A percentile compares a stretch with the other conserved stretches of the same genome.
phyloP scores from a whole-genome alignment of 768 basidiomycete genomes.

The Pleurotus citrinopileatus region DNA sequence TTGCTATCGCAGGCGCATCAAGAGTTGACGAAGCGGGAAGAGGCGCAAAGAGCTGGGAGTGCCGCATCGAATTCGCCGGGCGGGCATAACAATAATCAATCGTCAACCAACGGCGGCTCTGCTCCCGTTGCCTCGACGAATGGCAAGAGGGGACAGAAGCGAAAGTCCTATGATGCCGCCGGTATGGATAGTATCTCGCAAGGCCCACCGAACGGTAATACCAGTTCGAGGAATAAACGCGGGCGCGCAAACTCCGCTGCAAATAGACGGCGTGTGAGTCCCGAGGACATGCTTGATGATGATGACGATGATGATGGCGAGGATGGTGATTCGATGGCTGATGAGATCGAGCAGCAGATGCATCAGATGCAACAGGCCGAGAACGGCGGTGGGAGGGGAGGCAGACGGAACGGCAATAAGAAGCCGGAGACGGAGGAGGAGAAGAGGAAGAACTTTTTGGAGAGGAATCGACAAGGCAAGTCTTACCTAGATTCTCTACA shows the following conservation, averaged over 20 bases:
- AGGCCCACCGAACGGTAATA: slow-evolving; percentile 20
- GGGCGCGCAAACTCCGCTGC: slow-evolving; percentile 28
- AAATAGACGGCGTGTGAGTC: slow-evolving; percentile 29
- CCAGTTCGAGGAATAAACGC: slow-evolving; percentile 33
- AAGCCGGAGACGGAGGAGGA: slow-evolving; percentile 98
- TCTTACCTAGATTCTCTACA: neutral
- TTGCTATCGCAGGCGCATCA: slow-evolving; percentile 94
- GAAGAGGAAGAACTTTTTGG: slow-evolving; percentile 94
- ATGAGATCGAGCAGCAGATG: slow-evolving; percentile 21
- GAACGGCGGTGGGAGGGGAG: slow-evolving; percentile 13
- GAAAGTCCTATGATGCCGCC: slow-evolving; percentile 59
- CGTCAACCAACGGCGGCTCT: slow-evolving; percentile 29
- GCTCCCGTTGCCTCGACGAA: slow-evolving; percentile 24
- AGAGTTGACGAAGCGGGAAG: slow-evolving; percentile 94
- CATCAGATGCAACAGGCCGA: slow-evolving; percentile 12
- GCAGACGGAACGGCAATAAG: slow-evolving; percentile 35
- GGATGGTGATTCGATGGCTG: slow-evolving; percentile 30
- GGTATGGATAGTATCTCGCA: slow-evolving; percentile 22
- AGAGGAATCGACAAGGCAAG: slow-evolving; percentile 94
- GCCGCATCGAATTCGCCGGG: slow-evolving; percentile 19
- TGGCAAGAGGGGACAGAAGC: slow-evolving; percentile 63
- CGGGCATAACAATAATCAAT: slow-evolving; percentile 4
- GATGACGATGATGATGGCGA: slow-evolving; percentile 40
- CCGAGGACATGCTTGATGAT: slow-evolving; percentile 34
- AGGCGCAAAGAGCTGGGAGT: slow-evolving; percentile 62